Conservation (phyloP, 352 stramenopile species). For the Phytophthora meadii region DNA sequence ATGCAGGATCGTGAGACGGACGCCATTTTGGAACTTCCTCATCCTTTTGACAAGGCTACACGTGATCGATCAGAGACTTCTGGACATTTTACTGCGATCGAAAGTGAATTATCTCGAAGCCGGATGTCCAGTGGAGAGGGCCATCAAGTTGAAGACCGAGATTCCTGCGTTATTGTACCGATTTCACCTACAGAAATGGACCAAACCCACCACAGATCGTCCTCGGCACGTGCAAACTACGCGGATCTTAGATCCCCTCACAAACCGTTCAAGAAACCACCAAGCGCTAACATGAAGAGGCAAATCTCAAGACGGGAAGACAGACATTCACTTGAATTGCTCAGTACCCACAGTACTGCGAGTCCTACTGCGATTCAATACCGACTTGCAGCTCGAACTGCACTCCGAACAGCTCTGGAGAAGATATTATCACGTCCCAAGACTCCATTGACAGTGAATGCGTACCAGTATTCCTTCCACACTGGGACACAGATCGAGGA, state of each 20-base stretch:
- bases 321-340: constrained; percentile 29
- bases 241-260: constrained; percentile 31
- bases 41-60: constrained; percentile 29
- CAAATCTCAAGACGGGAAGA: constrained; percentile 12
- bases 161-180: constrained; percentile 21
- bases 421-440: constrained; percentile 17
- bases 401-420: constrained; percentile 29
- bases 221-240: constrained; percentile 16
- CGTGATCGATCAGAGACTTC: constrained; percentile 31
- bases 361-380: constrained; percentile 19
- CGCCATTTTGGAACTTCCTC: constrained; percentile 31
- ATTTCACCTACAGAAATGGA: constrained; percentile 17
- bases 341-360: constrained; percentile 21
- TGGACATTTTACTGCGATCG: constrained; percentile 29
- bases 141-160: constrained; percentile 20
- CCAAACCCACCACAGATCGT: constrained; percentile 5
- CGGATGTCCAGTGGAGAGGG: constrained; percentile 20
- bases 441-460: constrained; percentile 42
- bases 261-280: not conserved
- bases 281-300: constrained; percentile 6
- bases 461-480: constrained; percentile 36
- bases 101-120: constrained; percentile 39
- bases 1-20: constrained; percentile 29
- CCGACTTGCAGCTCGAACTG: constrained; percentile 23
- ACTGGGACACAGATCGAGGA: constrained; percentile 41